Percentiles rank a stretch among this genome's conserved stretches.
phyloP scores from a whole-genome alignment of 1,139 yeast genomes.

The Entelexis sorbosivorans region DNA sequence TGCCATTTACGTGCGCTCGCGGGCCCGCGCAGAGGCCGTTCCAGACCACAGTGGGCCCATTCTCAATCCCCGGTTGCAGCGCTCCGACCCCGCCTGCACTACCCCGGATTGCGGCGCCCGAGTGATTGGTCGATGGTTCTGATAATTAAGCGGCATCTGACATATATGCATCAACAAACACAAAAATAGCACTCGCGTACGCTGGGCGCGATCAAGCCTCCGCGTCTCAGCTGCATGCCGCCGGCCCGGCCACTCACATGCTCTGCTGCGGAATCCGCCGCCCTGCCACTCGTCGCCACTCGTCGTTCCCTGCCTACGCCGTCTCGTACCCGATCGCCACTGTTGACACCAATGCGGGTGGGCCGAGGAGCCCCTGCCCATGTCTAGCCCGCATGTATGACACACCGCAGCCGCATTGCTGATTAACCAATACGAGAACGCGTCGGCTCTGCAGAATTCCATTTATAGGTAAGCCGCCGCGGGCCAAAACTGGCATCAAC shows the following conservation, averaged over 20 bases:
- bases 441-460: background rate
- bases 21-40: too few species aligned
- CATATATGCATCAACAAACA: background rate
- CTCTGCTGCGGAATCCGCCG: too few species aligned
- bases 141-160: constrained; percentile 4
- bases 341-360: background rate
- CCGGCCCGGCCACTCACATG: too few species aligned
- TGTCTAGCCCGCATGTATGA: background rate
- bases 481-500: background rate
- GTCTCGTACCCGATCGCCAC: constrained; percentile 1
- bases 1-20: too few species aligned
- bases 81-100: too few species aligned
- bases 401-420: background rate
- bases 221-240: too few species aligned
- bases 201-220: too few species aligned
- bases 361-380: background rate
- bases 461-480: background rate
- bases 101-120: background rate
- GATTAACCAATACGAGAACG: constrained; percentile 8
- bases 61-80: too few species aligned
- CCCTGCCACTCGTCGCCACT: background rate
- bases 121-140: background rate
- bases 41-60: too few species aligned
- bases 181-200: background rate
- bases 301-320: background rate